Evolutionary conservation across 225 moss, liverwort and hornwort genomes (phyloP), one percentile per base, ranked within the genome.

Genomic region (Rhytidiadelphus loreus): DNA sequence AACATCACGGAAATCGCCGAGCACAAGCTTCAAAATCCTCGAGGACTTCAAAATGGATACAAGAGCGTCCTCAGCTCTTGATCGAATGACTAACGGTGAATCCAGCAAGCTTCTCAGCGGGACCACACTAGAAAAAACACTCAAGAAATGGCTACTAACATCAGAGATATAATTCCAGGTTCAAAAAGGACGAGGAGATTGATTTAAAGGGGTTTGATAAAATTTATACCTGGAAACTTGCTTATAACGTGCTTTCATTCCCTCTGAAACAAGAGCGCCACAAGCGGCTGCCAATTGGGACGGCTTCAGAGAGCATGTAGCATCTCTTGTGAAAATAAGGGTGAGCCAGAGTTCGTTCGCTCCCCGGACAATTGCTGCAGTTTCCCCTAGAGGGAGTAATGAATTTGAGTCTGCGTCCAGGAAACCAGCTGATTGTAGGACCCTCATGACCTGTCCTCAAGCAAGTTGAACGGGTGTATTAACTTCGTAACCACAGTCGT

Each of bases 341-440:
- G 96, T 93, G n/a, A 98, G 95, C 98, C 98, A 96, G 84, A 98
- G 89, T 91, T 96, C 96, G 80, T 98, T 98, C 82, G 90, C 87
- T 85, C 96, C 98, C 44, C 95, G 92, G 30, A 96, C 86, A 61
- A 89, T 83, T 56, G 95, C 95, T 28, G 98, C 98, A 64, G 91
- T 91, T 89, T 96, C 95, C 35, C 98, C 98, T 20, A 96, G 82
- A 72, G 92, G 90, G 44, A 95, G 92, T 60, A 98, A 88, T 77
- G 91, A 92, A 72, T 90, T 88, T 61, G 94, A 92, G 55, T 94
- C 89, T 81, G 91, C 86, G 78, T 96, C 88, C 13, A 98, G 89
- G 53, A 95, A 95, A 77, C 92, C 95, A 22, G 93, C 95, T 82
- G 94, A 92, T 82, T 95, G 90, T 87, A 98, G 82, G 64, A 96